phyloP scores from a whole-genome alignment of 495 filamentous ascomycete species.

The Xylaria telfairii region DNA sequence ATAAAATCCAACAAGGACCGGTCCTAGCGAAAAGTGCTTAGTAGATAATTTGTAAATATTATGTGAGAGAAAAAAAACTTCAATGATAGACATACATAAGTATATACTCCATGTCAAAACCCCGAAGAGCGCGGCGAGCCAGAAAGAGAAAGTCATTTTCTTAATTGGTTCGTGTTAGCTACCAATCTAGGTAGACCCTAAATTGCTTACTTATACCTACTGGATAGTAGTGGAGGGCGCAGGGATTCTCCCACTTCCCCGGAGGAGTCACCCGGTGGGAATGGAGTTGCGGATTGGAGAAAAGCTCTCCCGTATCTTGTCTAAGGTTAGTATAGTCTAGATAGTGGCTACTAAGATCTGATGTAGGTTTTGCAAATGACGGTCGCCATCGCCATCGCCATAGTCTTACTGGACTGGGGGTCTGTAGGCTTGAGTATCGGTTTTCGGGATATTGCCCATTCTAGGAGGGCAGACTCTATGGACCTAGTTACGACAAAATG shows the following conservation, averaged over 20 bases:
- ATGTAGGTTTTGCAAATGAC: neutral
- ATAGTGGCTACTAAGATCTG: neutral
- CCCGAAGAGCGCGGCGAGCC: neutral
- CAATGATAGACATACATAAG: neutral
- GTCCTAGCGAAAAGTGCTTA: neutral
- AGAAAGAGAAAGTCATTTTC: neutral
- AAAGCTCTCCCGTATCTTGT: neutral
- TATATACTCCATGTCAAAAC: neutral
- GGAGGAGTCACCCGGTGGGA: slow-evolving; percentile 13
- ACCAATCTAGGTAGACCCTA: neutral
- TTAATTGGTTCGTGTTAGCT: neutral
- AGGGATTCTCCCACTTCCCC: neutral
- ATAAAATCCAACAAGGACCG: neutral
- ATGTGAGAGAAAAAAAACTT: neutral
- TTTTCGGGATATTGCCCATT: slow-evolving; percentile 10
- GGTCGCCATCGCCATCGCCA: neutral
- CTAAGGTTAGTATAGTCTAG: neutral
- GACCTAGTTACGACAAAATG: neutral
- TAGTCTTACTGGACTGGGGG: neutral
- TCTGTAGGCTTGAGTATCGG: neutral
- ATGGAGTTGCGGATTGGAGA: neutral
- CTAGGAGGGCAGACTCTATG: neutral
- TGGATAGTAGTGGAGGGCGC: neutral
- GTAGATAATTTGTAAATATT: slow-evolving; percentile 1
- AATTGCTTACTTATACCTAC: too few relatives aligned